Base-by-base conservation (phyloP, 768 basidiomycete genomes). In the Phanerodontia chrysosporium region DNA sequence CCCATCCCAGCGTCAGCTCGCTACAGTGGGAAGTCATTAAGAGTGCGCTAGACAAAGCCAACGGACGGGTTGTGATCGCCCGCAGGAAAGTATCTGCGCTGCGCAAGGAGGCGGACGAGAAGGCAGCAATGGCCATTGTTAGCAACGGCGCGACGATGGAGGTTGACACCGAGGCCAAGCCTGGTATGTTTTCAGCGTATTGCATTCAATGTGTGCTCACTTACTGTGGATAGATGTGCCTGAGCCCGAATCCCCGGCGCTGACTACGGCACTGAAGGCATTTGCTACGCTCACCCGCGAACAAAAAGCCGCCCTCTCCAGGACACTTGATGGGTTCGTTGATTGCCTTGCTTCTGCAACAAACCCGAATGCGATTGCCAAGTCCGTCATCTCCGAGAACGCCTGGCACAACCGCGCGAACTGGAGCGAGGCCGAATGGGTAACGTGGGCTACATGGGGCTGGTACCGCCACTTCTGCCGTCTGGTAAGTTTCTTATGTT, bases 381-480 rank as follows among this genome's bases (percentile, higher is more conserved):
- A 78, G 21, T 75, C 74, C 24, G 83, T 92, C 36, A 80, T 94
- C 28, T 78, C 78, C 3, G 83, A 85, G 64, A 75, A 79, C 4
- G 81, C 84, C 0, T 94, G 92, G 92, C 78, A 83, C 32, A 82
- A 82, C 45, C 86, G 90, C 24, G 77, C 76, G 1, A 80, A 75
- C 29, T 93, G 91, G 91, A 78, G 77, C 22, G 79, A 82, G 36
- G 82, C 84, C 27, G 86, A 89, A 56, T 95, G 93, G 93, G 81
- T 82, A 67, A 78, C 82, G 1, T 94, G 91, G 92, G 86, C 90
- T 74, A 90, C 87, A 0, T 93, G 90, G 88, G 86, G 89, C 1
- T 95, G 93, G 93, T 95, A 90, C 65, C 78, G 89, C 60, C 91
- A 96, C 65, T 95, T 93, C 75, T 90, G 89, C 71, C 79, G 92